phyloP scores from a whole-genome alignment of 2,329 filamentous ascomycete genomes.

The Trichoderma lentiforme region DNA sequence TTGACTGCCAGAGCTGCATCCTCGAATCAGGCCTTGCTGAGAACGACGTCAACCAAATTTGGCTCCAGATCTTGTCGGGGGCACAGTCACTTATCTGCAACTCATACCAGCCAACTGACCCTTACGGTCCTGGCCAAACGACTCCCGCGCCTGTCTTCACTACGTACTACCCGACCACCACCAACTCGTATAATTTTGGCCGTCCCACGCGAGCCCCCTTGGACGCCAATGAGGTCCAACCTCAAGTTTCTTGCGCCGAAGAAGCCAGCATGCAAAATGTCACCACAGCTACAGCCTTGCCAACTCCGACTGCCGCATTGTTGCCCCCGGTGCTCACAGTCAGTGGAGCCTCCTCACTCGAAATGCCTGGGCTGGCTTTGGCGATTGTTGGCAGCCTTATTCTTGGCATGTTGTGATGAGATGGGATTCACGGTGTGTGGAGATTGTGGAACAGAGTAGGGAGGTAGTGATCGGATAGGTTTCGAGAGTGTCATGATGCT shows the following conservation, averaged over 20 bases:
- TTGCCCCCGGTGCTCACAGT: not conserved
- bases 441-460: not conserved
- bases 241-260: not conserved
- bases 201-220: constrained; percentile 15
- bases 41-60: constrained; percentile 34
- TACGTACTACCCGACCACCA: constrained; percentile 33
- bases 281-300: not conserved
- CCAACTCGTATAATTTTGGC: constrained; percentile 21
- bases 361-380: constrained; percentile 26
- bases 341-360: constrained; percentile 28
- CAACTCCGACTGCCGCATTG: not conserved
- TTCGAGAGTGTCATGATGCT: not conserved
- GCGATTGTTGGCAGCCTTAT: constrained; percentile 30
- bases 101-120: constrained; percentile 32
- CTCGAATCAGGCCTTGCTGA: constrained; percentile 38
- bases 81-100: constrained; percentile 38
- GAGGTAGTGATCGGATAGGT: not conserved
- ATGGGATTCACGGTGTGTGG: not conserved
- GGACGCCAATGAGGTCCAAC: not conserved
- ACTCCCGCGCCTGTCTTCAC: constrained; percentile 22
- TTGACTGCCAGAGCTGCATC: constrained; percentile 41
- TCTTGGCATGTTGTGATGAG: constrained; percentile 28
- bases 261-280: not conserved
- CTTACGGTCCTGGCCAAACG: constrained; percentile 32
- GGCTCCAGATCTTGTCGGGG: constrained; percentile 33